These are phyloP conservation scores for Metarhizium album DNA, from an alignment of 2,329 filamentous ascomycete genomes.

Conservation along the genomic window DNA sequence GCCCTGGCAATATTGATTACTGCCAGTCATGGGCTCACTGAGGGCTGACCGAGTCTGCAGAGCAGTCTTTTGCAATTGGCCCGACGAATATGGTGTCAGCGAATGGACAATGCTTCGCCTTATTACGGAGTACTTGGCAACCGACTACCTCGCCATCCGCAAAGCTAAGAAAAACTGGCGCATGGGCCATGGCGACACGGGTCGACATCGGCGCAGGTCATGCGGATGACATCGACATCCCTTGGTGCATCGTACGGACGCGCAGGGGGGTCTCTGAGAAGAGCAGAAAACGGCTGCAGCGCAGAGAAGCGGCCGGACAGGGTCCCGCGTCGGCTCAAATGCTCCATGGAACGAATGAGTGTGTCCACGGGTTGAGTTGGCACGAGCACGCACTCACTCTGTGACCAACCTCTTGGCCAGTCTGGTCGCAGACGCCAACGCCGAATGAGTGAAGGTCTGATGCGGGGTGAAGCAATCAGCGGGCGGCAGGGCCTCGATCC, in stretches of 20 bases:
- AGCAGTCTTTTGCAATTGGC: background rate
- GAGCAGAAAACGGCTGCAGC: background rate
- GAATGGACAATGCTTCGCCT: background rate
- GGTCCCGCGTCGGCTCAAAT: too few species aligned
- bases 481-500: background rate
- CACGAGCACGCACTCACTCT: too few species aligned
- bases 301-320: background rate
- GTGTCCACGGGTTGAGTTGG: too few species aligned
- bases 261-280: background rate
- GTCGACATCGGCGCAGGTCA: background rate
- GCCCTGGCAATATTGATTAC: background rate
- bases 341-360: too few species aligned
- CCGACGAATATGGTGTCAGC: background rate
- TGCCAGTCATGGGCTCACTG: too few species aligned
- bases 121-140: background rate
- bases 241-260: background rate
- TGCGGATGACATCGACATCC: constrained; percentile 4
- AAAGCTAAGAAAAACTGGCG: background rate
- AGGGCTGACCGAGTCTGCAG: too few species aligned
- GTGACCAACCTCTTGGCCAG: background rate
- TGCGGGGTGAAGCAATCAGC: background rate
- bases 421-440: background rate
- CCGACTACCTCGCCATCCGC: background rate
- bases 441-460: background rate
- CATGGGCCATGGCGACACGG: constrained; percentile 3